Base-by-base conservation (phyloP, 139 green algal genomes). In the Chlorella vulgaris region DNA sequence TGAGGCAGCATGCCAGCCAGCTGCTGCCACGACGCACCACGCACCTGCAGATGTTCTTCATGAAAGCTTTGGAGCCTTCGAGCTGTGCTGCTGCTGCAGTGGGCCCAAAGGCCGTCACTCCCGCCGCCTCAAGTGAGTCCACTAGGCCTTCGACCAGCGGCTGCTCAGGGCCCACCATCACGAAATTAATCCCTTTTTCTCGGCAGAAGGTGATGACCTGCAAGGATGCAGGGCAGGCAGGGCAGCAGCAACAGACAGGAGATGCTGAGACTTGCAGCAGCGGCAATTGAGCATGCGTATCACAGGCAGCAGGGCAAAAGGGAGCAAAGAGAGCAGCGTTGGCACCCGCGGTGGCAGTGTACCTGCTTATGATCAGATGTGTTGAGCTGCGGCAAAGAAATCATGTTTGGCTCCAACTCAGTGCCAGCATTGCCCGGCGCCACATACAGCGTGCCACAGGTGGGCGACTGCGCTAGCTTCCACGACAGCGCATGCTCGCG, bases 11-110 rank as follows among this genome's bases (percentile, higher is more conserved):
- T n/a, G n/a, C n/a, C n/a, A n/a, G n/a, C 55, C 15, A 65, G 18
- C 55, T 65, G 55, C 55, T 58, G 55, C 18, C 55, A 65, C 55
- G n/a, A n/a, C 47, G 47, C 15, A 10, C 15, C 47, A 55, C 13
- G 47, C n/a, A 65, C 55, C 55, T 65, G 70, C 47, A 50, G 70
- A 71, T 71, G 65, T 71, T 87, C 92, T 99, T 99, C 91, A 99
- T 95, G 86, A 98, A 99, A 15, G 86, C 84, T 86, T 99, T 99
- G 50, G 89, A 96, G 39, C 97, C 97, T 87, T 99, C 97, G 38
- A 99, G 91, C 84, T 91, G 85, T 7, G 97, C 95, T 8, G 97
- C 96, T 21, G 83, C 88, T 1, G 87, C 86, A 18, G 84, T 91
- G 18, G 97, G 96, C 1, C 97, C 97, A 89, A 98, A 99, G 0